Evolutionary conservation across 2,329 filamentous ascomycete species (phyloP), one percentile per base, ranked within the genome.

Genomic region (Byssothecium circinans): DNA sequence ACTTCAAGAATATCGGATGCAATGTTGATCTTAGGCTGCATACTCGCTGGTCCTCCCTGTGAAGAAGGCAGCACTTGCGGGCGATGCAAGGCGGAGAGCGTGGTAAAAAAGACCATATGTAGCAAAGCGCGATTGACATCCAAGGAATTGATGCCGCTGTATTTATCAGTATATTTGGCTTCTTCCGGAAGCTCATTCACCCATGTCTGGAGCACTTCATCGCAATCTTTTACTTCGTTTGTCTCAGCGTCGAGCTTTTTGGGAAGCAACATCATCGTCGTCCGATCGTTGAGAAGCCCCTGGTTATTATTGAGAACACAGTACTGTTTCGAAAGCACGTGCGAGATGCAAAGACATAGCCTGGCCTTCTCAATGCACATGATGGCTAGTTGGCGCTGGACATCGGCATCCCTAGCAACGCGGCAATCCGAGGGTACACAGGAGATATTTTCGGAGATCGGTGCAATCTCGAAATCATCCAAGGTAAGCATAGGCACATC

Each of bases 301-400:
- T 89, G 89, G 59, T 91, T 87, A 60, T 89, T 87, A 64, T 91
- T 89, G 33, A 96, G 76, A 3, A 96, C 90, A 20, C 91, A 95
- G 70, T 96, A 96, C 67, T 96, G 92, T 27, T 91, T 87, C 34
- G 88, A 87, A 38, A 97, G 80, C 68, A 97, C 91, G 65, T 90
- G 85, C 67, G 89, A 92, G 69, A 96, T 90, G 69, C 89, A 89
- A 15, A 95, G 79, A 69, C 90, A 96, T 7, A 96, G 81, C 70
- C 91, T 90, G 3, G 91, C 88, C 71, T 95, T 96, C 57, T 91
- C 85, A 53, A 96, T 89, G 70, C 91, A 96, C 85, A 96, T 88
- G 53, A 85, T 78, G 5, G 91, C 91, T 42, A 96, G 75, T 62
- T 94, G 81, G 51, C 81, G 80, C 72, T 96, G 90, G 75, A 89